Evolutionary conservation across 1,139 yeast genomes (phyloP).

Genomic region (Scheffersomyces titani): DNA sequence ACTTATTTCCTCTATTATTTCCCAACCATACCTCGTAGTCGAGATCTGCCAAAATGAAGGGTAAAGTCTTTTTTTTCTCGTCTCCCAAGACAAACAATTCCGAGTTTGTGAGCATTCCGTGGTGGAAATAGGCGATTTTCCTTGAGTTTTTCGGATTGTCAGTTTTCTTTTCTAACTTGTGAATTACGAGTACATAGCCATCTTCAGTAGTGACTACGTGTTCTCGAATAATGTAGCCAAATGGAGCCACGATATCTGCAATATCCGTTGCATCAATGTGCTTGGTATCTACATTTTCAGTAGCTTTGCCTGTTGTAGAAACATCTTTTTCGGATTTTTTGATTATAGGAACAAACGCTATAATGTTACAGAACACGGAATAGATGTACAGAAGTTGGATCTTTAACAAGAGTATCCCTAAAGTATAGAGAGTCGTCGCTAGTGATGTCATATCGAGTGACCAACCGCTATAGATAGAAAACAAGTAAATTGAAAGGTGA

Average conservation of each 20-base stretch:
- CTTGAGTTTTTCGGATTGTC: constrained; percentile 5
- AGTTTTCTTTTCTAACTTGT: constrained; percentile 24
- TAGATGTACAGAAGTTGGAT: neutral
- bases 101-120: constrained; percentile 48
- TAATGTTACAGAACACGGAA: neutral
- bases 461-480: neutral
- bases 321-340: constrained; percentile 23
- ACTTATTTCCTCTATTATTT: constrained; percentile 38
- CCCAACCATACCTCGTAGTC: constrained; percentile 43
- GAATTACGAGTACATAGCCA: constrained; percentile 44
- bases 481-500: neutral
- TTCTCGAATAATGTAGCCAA: constrained; percentile 68
- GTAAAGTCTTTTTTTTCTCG: constrained; percentile 29
- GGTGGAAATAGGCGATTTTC: constrained; percentile 46
- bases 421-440: neutral
- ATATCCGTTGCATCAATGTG: constrained; percentile 48
- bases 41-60: constrained; percentile 28
- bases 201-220: constrained; percentile 61
- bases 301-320: constrained; percentile 13
- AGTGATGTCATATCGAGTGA: neutral
- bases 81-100: constrained; percentile 46
- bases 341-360: constrained; percentile 5
- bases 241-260: constrained; percentile 61
- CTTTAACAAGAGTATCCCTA: neutral
- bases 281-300: constrained; percentile 5